Conservation (phyloP, 257 asterid species). For the Euphrasia confusa region DNA sequence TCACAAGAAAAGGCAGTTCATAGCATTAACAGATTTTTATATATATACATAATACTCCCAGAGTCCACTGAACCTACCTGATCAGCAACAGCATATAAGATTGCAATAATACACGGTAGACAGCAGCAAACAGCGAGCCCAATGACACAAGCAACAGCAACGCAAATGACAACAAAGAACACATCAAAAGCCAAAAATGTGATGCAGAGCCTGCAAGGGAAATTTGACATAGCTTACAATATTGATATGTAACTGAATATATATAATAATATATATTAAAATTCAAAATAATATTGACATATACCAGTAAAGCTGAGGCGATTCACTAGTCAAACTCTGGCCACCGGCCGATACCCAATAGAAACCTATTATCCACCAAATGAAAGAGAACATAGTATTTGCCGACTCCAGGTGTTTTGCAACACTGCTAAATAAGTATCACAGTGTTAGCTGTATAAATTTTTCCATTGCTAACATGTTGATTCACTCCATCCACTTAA, state of each 20-base stretch:
- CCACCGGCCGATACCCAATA: constrained; percentile 97
- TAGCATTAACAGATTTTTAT: neutral
- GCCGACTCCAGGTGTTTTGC: constrained; percentile 88
- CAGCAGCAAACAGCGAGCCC: constrained; percentile 99
- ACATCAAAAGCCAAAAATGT: constrained; percentile 96
- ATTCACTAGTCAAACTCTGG: constrained; percentile 48
- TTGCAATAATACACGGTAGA: constrained; percentile 91
- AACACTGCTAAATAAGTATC: constrained; percentile 43
- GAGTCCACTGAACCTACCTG: constrained; percentile 49
- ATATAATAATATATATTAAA: neutral
- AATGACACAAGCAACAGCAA: constrained; percentile 89
- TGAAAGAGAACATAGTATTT: constrained; percentile 91
- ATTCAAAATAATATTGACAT: constrained; percentile 23
- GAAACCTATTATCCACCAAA: constrained; percentile 99
- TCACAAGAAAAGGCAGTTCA: constrained; percentile 8
- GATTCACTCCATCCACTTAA: no score
- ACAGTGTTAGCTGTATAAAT: constrained; percentile 31
- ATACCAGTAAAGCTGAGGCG: constrained; percentile 96
- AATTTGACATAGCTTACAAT: neutral
- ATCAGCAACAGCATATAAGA: constrained; percentile 94
- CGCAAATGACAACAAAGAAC: constrained; percentile 85
- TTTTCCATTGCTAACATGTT: neutral
- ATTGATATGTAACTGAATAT: neutral
- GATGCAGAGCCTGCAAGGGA: constrained; percentile 86
- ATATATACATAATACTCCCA: neutral